Evolutionary conservation across 495 filamentous ascomycete genomes (phyloP), one percentile per base, ranked within the genome.

Genomic region (Xylaria acuta): DNA sequence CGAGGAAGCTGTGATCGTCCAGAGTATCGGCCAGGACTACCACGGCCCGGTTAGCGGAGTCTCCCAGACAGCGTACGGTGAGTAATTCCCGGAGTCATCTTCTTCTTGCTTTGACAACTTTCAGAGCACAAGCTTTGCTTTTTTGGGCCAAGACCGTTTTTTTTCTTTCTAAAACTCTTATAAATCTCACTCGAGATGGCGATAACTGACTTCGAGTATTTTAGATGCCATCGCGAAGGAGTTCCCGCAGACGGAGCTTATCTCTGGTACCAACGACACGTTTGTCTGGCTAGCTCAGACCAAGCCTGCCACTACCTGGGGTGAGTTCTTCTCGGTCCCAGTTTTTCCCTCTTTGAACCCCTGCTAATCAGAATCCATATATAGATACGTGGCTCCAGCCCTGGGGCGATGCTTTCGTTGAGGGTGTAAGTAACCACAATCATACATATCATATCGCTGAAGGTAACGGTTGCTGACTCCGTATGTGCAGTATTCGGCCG

Each of bases 331-430:
- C 45, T 20, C 47, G 12, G 0, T 16, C 30, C 38, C 9, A 38
- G 7, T 3, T 38, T n/a, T n/a, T n/a, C 36, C 3, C 7, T 3
- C 36, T 38, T 38, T 38, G 36, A 7, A 38, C 3, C 3, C 34
- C 14, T n/a, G 45, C 59, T 77, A 69, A 74, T 66, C 54, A 62
- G 67, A 64, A 67, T 69, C 58, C 8, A 25, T 36, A 11, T 36
- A 54, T 72, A 78, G 76, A 77, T 64, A 75, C 75, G 0, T 77
- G 75, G 75, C 75, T 75, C n/a, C 67, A 76, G 62, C 54, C 72
- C 47, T 78, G 75, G 72, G 76, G 74, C 59, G 65, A 72, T 12
- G 70, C 71, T 43, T 78, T 64, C 62, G 74, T 78, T 59, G 53
- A 62, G 4, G 49, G 66, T 49, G 67, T 70, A 70, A 59, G 67